Conservation (phyloP, 2,329 filamentous ascomycete genomes). For the Hypoxylon sp. region DNA sequence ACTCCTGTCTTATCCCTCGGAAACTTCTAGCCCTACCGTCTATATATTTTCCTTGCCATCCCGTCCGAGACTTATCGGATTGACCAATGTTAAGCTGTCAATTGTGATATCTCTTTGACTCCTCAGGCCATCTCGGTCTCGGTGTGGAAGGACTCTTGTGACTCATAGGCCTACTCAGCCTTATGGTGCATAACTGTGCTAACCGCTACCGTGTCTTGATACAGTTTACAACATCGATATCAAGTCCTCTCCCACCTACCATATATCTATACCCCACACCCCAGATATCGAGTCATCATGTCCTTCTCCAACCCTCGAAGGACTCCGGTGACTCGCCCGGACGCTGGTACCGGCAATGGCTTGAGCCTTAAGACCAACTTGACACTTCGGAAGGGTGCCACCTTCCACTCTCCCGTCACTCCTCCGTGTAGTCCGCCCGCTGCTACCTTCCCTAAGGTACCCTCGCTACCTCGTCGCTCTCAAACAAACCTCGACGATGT, state of each 20-base stretch:
- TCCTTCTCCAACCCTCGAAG: constrained; percentile 65
- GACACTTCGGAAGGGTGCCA: constrained; percentile 79
- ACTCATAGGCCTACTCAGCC: constrained; percentile 53
- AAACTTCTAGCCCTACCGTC: constrained; percentile 27
- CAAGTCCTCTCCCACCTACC: constrained; percentile 38
- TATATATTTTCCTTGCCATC: constrained; percentile 36
- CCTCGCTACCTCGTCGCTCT: constrained; percentile 73
- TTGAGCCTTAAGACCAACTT: constrained; percentile 69
- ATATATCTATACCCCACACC: constrained; percentile 45
- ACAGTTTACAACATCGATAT: constrained; percentile 48
- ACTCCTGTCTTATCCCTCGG: constrained; percentile 23
- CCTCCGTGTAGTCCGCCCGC: constrained; percentile 58
- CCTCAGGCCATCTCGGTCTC: constrained; percentile 48
- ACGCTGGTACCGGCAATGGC: constrained; percentile 59
- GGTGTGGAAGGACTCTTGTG: constrained; percentile 52
- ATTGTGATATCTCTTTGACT: constrained; percentile 48
- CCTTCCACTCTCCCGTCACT: constrained; percentile 70
- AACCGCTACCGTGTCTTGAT: constrained; percentile 49
- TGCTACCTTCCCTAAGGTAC: constrained; percentile 61
- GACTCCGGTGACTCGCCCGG: constrained; percentile 61
- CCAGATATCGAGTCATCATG: constrained; percentile 58
- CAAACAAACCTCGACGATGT: constrained; percentile 81
- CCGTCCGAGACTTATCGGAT: constrained; percentile 40
- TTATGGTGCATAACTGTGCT: constrained; percentile 52
- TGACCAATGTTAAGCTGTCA: constrained; percentile 50